Base-by-base conservation (phyloP, 106 monocot genomes). In the Narthecium ossifragum region DNA sequence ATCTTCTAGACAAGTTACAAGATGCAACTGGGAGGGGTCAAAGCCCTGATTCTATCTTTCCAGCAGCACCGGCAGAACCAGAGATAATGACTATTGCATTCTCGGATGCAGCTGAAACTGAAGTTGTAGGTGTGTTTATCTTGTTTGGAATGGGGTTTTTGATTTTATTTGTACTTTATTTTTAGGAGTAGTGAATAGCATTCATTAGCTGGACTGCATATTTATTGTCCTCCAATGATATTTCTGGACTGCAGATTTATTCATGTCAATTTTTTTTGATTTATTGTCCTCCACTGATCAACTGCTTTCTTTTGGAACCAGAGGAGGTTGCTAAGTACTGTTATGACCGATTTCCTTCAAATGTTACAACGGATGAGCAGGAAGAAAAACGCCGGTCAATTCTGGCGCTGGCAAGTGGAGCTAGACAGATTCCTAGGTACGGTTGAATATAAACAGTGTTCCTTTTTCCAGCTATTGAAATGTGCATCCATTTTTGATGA, bases 1-100 rank as follows among this genome's bases (percentile, higher is more conserved):
- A 84, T 67, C 90, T 98, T 79, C 84, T 98, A 58, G 75, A 87
- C 74, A 98, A 91, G 74, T 74, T 98, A 75, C 98, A 98, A 82
- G 98, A 98, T 82, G 84, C 98, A 76, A 75, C 60, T 31, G 98
- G 98, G 55, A 78, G 98, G 61, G 98, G 98, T 64, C 98, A 88
- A 74, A 74, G 69, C 51, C 84, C 75, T 67, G 46, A 49, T 54
- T 66, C 61, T 27, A 88, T 98, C 53, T 84, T 91, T 53, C 86
- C 86, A n/a, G 54, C 78, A 71, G 54, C 71, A 21, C 17, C 40
- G 11, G 59, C 62, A 31, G 90, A 91, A 61, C 98, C 79, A 47
- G 98, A 98, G 63, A 78, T 91, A 37, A 77, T 85, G 49, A 91
- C 98, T 30, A 76, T 98, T n/a, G n/a, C n/a, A n/a, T n/a, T n/a